Evolutionary conservation across 306 rosid species (phyloP).

Genomic region (Dryas alaskensis): DNA sequence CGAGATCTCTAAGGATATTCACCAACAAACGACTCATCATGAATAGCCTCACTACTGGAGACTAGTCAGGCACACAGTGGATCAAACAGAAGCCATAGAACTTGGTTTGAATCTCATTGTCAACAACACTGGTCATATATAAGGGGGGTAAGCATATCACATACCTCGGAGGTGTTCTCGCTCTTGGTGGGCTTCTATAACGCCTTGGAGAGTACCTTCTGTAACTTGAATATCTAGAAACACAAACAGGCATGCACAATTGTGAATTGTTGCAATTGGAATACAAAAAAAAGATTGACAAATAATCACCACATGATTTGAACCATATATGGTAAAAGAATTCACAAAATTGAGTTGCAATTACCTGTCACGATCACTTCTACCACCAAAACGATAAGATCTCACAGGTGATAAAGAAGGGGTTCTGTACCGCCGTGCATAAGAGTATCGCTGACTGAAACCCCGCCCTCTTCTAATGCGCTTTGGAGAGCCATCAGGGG

Average conservation of each 20-base stretch:
- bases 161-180: slow-evolving; percentile 84
- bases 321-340: not conserved
- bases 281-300: not conserved
- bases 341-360: not conserved
- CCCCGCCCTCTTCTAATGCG: slow-evolving; percentile 97
- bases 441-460: slow-evolving; percentile 89
- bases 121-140: too few species aligned
- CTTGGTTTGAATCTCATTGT: too few species aligned
- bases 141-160: not conserved
- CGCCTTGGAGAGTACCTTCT: slow-evolving; percentile 95
- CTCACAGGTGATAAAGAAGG: slow-evolving; percentile 90
- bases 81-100: not conserved
- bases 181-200: slow-evolving; percentile 79
- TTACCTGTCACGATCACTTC: slow-evolving; percentile 83
- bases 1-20: not conserved
- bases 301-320: not conserved
- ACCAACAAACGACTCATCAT: not conserved
- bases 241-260: slow-evolving; percentile 7
- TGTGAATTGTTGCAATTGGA: slow-evolving; percentile 5
- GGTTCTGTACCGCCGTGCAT: slow-evolving; percentile 88
- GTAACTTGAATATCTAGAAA: slow-evolving; percentile 63
- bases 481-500: slow-evolving; percentile 84
- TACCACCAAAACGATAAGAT: slow-evolving; percentile 79
- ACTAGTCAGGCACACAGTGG: not conserved
- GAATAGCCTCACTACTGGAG: not conserved